Base-by-base conservation (phyloP, 129 eudicot species). In the Lactuca saligna region DNA sequence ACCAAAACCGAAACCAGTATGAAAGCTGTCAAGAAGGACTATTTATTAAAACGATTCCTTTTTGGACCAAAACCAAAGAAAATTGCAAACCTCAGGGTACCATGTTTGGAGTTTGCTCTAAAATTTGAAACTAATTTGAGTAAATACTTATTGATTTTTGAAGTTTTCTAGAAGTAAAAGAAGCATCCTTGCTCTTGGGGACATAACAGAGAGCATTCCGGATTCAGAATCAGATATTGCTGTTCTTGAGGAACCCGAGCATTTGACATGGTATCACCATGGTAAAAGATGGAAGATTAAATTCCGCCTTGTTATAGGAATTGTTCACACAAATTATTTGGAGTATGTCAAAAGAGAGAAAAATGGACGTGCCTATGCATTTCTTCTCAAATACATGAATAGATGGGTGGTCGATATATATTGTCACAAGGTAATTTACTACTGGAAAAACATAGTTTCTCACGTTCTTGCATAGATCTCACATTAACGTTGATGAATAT, bases 161-260 rank as follows among this genome's bases (percentile, higher is more conserved):
- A 79, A 92, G 98, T 92, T 92, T 81, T 84, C 95, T 17, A 78
- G 75, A 70, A 82, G 81, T 71, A 92, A 92, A 80, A 86, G 98
- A 83, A 92, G 98, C 81, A 92, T 92, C 74, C 87, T 92, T 65
- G 95, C 98, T 29, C 80, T 86, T 62, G 98, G 98, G 10, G 98
- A 92, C 81, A 89, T 92, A 76, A 89, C 98, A n/a, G 85, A 84
- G 71, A 70, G 75, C 63, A 89, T 92, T 71, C 84, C 96, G 13
- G 98, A 92, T 80, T 95, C 89, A 63, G 95, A 89, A 68, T 83
- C 96, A 17, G 98, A 93, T 75, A 90, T 93, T 74, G 98, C 91
- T 15, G 98, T 93, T 60, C 96, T 93, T 54, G 98, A 93, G 83
- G 98, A 93, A 82, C 98, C 98, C 6, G 98, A 93, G 81, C 98